Base-by-base conservation (phyloP, 1,139 yeast genomes). In the Saccharomyces hybrid region DNA sequence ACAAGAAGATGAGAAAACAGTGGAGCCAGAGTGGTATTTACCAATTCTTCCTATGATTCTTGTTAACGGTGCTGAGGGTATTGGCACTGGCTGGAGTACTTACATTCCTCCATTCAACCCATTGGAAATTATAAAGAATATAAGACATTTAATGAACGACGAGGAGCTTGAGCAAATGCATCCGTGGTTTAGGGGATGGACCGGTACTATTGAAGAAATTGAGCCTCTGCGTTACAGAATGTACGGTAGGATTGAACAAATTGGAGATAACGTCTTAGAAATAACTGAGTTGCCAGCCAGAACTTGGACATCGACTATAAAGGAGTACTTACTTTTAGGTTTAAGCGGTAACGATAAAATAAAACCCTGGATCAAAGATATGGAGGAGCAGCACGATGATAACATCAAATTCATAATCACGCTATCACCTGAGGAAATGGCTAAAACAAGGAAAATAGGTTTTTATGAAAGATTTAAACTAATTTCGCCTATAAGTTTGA, bases 11-110 rank as follows among this genome's bases (percentile, higher is more conserved):
- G 98, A 90, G 63, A 84, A 82, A 62, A 84, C 95, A 0, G 96
- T 93, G 25, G 99, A 95, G 69, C 99, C 99, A 0, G 91, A 88
- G 66, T 89, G 96, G 93, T 95, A 90, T 69, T 76, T 88, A 41
- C 99, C 99, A 0, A 83, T 95, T 26, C 65, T 95, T 51, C 99
- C 99, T 4, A 88, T 90, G 90, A 70, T 93, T 32, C 77, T 95
- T 58, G 96, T 95, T 6, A 95, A 95, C 69, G 99, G 99, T 55
- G 79, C 95, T 8, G 99, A 95, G 73, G 99, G 99, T 74, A 95
- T 95, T 70, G 99, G 99, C 61, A 91, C 99, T 51, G 99, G 99
- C 63, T 95, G 99, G 98, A 88, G 97, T 58, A 90, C 99, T 1
- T 84, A 82, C 59, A 86, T 95, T 60, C 99, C 99, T 1, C 83